Percentiles rank a stretch among this genome's conserved stretches.
These are phyloP conservation scores for Xylaria sp. DNA, from an alignment of 2,329 filamentous ascomycete genomes.

Conservation along the genomic window DNA sequence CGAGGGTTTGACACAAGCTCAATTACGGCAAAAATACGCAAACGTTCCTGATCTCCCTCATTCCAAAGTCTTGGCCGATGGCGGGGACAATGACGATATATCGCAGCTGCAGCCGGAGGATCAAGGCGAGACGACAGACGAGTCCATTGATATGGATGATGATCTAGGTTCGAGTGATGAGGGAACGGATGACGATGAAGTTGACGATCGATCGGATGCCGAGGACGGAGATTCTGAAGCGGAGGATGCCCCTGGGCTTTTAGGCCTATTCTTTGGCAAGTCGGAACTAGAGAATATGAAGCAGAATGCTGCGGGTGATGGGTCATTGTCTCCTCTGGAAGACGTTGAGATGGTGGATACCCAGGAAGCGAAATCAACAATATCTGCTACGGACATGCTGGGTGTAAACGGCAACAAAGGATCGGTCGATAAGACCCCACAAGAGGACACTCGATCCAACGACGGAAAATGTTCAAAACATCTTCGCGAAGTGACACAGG, in stretches of 20 bases:
- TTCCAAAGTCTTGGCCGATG: conserved; percentile 25
- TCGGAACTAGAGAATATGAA: conserved; percentile 59
- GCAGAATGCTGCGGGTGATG: conserved; percentile 39
- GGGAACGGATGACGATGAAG: conserved; percentile 48
- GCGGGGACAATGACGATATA: conserved; percentile 21
- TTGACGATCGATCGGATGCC: conserved; percentile 44
- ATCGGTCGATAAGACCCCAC: not conserved
- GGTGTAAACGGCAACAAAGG: not conserved
- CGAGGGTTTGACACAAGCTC: conserved; percentile 69
- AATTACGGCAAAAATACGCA: conserved; percentile 70
- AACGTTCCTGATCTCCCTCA: conserved; percentile 56
- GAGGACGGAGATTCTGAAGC: conserved; percentile 50
- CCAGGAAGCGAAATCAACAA: conserved; percentile 4
- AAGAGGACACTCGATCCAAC: not conserved
- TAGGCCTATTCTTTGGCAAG: conserved; percentile 63
- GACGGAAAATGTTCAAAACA: not conserved
- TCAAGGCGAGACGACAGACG: conserved; percentile 60
- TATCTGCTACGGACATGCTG: not conserved
- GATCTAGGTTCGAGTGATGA: conserved; percentile 62
- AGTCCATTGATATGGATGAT: conserved; percentile 71
- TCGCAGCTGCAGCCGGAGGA: conserved; percentile 27
- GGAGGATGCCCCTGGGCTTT: conserved; percentile 48
- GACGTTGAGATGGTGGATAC: conserved; percentile 42
- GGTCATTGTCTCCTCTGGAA: conserved; percentile 26
- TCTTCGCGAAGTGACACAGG: not conserved